Evolutionary conservation across 1,139 yeast species (phyloP).

Genomic region (Kodamaea sp.): DNA sequence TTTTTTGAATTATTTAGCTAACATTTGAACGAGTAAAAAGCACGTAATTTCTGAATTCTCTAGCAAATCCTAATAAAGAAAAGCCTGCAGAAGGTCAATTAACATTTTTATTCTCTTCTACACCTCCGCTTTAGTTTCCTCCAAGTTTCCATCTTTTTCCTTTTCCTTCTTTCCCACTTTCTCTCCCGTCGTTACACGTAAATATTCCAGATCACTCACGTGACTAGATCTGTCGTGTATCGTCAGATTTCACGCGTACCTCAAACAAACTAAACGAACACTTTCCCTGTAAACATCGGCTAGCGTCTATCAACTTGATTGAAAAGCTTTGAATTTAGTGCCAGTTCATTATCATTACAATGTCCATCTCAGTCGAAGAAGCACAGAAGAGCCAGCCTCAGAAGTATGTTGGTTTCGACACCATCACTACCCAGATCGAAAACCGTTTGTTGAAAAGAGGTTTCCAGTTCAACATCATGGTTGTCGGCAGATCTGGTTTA

Average conservation of each 20-base stretch:
- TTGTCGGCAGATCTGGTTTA: constrained; percentile 91
- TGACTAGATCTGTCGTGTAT: constrained; percentile 7
- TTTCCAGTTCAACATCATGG: constrained; percentile 91
- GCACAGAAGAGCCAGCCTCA: constrained; percentile 31
- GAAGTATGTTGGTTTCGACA: constrained; percentile 90
- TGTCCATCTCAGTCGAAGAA: constrained; percentile 18
- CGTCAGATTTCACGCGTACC: constrained; percentile 8
- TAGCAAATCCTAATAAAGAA: too few species aligned
- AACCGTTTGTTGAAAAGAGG: constrained; percentile 90
- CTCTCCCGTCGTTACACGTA: too few species aligned
- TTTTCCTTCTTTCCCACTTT: too few species aligned
- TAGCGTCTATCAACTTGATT: not conserved
- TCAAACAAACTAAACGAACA: constrained; percentile 10
- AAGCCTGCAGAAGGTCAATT: too few species aligned
- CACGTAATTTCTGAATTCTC: too few species aligned
- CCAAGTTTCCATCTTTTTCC: too few species aligned
- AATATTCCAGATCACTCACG: too few species aligned
- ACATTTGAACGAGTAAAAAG: too few species aligned
- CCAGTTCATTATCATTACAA: constrained; percentile 4
- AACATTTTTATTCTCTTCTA: too few species aligned
- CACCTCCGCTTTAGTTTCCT: too few species aligned
- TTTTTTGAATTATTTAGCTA: too few species aligned
- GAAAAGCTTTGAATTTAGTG: not conserved
- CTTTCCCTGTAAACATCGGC: constrained; percentile 7
- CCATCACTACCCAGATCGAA: constrained; percentile 94